Evolutionary conservation across 371 early-diverging fungal species (phyloP).

Genomic region (Sporodiniella umbellata): DNA sequence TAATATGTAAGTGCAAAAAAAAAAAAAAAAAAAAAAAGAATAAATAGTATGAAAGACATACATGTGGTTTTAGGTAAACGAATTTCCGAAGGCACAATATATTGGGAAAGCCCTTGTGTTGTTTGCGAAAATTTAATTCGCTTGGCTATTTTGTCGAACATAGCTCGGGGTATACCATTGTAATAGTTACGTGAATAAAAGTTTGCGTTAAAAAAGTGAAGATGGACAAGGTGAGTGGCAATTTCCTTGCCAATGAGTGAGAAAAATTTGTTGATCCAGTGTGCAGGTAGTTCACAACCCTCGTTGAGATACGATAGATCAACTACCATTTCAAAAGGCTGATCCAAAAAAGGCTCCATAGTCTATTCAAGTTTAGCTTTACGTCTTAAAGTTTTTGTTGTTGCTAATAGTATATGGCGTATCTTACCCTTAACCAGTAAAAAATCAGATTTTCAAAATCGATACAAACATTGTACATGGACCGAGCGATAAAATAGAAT

Average conservation of each 20-base stretch:
- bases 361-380: conserved; percentile 24
- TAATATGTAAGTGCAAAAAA: too few species aligned
- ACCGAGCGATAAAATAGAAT: conserved; percentile 74
- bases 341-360: conserved; percentile 48
- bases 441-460: conserved; percentile 77
- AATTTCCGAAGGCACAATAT: conserved; percentile 62
- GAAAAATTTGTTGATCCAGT: conserved; percentile 68
- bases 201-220: conserved; percentile 66
- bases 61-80: conserved; percentile 70
- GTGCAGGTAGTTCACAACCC: conserved; percentile 70
- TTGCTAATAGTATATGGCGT: too few species aligned
- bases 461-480: conserved; percentile 61
- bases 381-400: conserved; percentile 52
- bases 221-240: conserved; percentile 33
- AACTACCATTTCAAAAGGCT: conserved; percentile 74
- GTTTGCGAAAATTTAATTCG: conserved; percentile 54
- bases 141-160: conserved; percentile 54
- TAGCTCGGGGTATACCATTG: conserved; percentile 36
- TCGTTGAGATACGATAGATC: conserved; percentile 73
- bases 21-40: too few species aligned
- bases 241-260: conserved; percentile 64
- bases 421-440: conserved; percentile 62
- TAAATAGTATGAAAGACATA: conserved; percentile 15
- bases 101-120: conserved; percentile 58
- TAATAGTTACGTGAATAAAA: conserved; percentile 50